These are phyloP conservation scores for Rosa rugosa DNA, from an alignment of 306 rosid genomes.

Conservation along the genomic window DNA sequence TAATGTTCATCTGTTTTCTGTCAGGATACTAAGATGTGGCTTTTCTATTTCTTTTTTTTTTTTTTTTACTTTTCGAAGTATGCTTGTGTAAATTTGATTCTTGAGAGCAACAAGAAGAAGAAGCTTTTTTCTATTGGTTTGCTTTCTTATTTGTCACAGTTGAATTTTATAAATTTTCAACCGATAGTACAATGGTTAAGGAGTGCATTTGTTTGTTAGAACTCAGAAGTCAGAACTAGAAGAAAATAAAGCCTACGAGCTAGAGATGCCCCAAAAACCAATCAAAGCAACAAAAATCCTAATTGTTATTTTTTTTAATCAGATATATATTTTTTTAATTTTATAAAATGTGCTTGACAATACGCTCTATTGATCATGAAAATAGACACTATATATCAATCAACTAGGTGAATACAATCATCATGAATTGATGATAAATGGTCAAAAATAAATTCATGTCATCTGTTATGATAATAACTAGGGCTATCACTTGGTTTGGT, in stretches of 20 bases:
- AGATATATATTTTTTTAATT: neutral
- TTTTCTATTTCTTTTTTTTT: constrained; percentile 12
- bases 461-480: neutral
- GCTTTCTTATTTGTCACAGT: neutral
- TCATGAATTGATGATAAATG: neutral
- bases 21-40: constrained; percentile 28
- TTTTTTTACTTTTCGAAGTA: neutral
- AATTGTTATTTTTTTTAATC: neutral
- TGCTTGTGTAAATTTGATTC: constrained; percentile 21
- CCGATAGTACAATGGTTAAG: neutral
- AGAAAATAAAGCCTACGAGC: neutral
- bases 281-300: neutral
- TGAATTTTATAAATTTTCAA: neutral
- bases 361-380: too few relatives aligned
- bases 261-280: neutral
- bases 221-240: neutral
- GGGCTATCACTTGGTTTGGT: too few relatives aligned
- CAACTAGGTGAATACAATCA: neutral
- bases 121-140: neutral
- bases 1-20: neutral
- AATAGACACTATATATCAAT: neutral
- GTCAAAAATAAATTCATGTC: neutral
- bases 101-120: neutral
- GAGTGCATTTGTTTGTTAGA: neutral
- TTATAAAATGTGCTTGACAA: neutral